Conservation (phyloP, 2,329 filamentous ascomycete genomes). For the Dactylella cylindrospora region DNA sequence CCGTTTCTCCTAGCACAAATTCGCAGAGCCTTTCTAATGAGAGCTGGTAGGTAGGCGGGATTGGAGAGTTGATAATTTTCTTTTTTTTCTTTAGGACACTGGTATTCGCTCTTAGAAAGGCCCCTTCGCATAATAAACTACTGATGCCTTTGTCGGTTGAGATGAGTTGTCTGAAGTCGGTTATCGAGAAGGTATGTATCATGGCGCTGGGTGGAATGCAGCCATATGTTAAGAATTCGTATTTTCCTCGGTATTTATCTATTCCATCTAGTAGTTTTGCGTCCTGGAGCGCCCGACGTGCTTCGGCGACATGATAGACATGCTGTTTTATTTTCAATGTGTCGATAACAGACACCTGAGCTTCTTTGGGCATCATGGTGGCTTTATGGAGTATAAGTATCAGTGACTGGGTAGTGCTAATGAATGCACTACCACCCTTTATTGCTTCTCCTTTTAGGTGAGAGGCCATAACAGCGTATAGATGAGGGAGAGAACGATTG, state of each 20-base stretch:
- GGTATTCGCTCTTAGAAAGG: too few relatives aligned
- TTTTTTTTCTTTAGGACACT: too few relatives aligned
- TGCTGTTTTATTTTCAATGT: not conserved
- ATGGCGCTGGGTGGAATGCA: not conserved
- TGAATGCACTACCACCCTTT: slow-evolving; percentile 1
- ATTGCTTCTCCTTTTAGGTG: not conserved
- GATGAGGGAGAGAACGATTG: too few relatives aligned
- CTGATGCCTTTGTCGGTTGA: too few relatives aligned
- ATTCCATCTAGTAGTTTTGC: not conserved
- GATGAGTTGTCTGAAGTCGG: not conserved
- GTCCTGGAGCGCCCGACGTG: not conserved
- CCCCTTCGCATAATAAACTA: too few relatives aligned
- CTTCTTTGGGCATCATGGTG: not conserved
- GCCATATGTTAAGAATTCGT: slow-evolving; percentile 20
- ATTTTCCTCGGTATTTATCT: slow-evolving; percentile 1
- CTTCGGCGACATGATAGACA: not conserved
- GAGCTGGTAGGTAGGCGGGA: too few relatives aligned
- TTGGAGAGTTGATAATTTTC: too few relatives aligned
- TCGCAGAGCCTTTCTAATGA: too few relatives aligned
- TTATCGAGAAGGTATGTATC: slow-evolving; percentile 6
- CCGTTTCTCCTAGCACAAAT: too few relatives aligned
- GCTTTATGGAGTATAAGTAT: slow-evolving; percentile 20
- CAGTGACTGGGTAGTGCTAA: slow-evolving; percentile 10
- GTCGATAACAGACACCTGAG: slow-evolving; percentile 5
- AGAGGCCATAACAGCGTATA: not conserved